Evolutionary conservation across 1,284 basidiomycete genomes (phyloP).

Genomic region (Cutaneotrichosporon sp.): DNA sequence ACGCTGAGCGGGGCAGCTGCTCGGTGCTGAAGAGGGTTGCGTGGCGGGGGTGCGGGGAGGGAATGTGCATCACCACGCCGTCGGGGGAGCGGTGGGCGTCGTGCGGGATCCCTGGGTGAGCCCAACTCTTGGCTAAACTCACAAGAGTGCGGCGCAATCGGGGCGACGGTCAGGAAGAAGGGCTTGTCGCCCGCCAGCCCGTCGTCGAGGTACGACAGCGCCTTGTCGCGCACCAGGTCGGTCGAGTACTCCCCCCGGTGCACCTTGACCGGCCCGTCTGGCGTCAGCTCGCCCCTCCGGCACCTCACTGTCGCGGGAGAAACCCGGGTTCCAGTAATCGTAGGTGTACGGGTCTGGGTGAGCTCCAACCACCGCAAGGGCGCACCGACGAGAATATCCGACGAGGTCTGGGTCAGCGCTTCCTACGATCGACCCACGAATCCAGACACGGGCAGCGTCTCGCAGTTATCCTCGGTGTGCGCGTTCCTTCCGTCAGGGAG

Average conservation of each 20-base stretch:
- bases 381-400: constrained; percentile 35
- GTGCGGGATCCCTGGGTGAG: too few species aligned
- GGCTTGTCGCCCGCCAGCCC: constrained; percentile 28
- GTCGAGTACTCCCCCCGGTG: constrained; percentile 36
- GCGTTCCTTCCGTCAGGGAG: constrained; percentile 27
- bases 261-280: constrained; percentile 28
- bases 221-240: constrained; percentile 35
- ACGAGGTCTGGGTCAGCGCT: constrained; percentile 13
- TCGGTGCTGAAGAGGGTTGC: constrained; percentile 30
- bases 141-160: constrained; percentile 12
- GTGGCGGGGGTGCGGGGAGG: constrained; percentile 32
- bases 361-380: too few species aligned
- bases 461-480: constrained; percentile 33
- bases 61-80: too few species aligned
- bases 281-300: too few species aligned
- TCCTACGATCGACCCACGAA: constrained; percentile 5
- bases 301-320: constrained; percentile 29
- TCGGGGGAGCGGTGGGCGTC: too few species aligned
- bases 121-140: background rate
- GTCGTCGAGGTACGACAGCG: constrained; percentile 30
- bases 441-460: constrained; percentile 27
- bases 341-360: constrained; percentile 41
- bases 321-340: constrained; percentile 37
- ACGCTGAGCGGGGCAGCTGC: constrained; percentile 23
- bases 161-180: constrained; percentile 35